phyloP scores from a whole-genome alignment of 106 monocot species.

The Dendrobium catenatum region DNA sequence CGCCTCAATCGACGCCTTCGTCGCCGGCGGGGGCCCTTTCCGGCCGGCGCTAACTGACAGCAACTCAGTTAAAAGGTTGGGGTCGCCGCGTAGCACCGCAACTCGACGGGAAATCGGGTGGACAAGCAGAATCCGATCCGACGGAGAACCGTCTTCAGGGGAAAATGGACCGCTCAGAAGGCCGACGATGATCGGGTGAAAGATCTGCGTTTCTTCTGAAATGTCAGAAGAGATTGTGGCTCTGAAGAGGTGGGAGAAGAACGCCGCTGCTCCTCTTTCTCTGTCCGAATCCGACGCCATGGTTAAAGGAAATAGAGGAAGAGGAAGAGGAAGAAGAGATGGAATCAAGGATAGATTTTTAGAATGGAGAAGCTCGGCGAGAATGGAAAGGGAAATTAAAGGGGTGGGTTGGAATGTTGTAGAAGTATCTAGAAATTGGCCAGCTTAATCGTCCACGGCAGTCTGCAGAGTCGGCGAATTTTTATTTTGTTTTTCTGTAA shows the following conservation, averaged over 20 bases:
- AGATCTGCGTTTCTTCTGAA: not conserved
- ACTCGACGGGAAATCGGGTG: conserved; percentile 29
- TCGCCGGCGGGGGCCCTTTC: conserved; percentile 45
- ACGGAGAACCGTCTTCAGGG: not conserved
- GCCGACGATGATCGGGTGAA: conserved; percentile 9
- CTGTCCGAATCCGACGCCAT: not conserved
- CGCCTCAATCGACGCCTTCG: conserved; percentile 53
- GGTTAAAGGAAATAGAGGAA: not conserved
- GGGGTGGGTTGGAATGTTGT: not conserved
- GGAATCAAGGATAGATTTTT: not conserved
- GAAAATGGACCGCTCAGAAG: not conserved
- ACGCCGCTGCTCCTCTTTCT: conserved; percentile 4
- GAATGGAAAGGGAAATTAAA: not conserved
- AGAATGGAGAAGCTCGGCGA: not conserved
- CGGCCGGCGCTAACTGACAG: conserved; percentile 2
- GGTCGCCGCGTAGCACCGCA: conserved; percentile 21
- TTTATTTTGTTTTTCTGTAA: not conserved
- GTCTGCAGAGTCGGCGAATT: not conserved
- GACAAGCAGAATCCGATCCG: conserved; percentile 40
- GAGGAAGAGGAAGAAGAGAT: not conserved
- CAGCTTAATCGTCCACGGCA: not conserved
- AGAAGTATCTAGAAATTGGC: not conserved
- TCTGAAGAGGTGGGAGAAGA: conserved; percentile 5
- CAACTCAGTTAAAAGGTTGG: conserved; percentile 16
- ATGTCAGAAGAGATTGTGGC: not conserved